Base-by-base conservation (phyloP, 495 filamentous ascomycete species). In the Hyaloscypha bicolor region DNA sequence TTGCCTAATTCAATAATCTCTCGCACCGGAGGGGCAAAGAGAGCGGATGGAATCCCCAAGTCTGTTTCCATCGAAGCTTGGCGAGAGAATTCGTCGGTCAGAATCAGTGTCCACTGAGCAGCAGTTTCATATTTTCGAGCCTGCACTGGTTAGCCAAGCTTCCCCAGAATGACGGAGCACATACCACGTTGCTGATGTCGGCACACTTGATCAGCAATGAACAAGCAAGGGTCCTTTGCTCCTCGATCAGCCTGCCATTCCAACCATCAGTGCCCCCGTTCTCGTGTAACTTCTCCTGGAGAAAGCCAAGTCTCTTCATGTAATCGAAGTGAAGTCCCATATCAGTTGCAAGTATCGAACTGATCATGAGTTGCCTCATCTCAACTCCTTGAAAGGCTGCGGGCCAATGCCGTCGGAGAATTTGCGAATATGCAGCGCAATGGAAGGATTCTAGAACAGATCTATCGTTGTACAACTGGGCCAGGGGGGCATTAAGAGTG, bases 371-470 rank as follows among this genome's bases (percentile, higher is more conserved):
- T 68, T 90, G 89, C 62, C 95, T 88, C 81, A 97, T 90, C 48
- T 88, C 86, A 51, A 80, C 80, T 69, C 93, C 87, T 69, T 85
- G 79, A 71, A 94, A 94, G 3, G 89, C 90, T 3, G 86, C 80
- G 6, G 93, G 93, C 95, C 95, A 99, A 77, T 97, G 87, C 39
- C 93, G 89, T 56, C 93, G 91, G 39, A 99, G 85, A 39, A 99
- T 97, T 74, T 98, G 95, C 2, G 93, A 97, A 74, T 94, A 99
- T 3, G 96, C 95, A 16, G 95, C 96, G 74, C 95, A 97, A 73
- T 99, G 95, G 75, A 97, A 99, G 19, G 94, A 94, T 79, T 99
- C 95, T 32, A 99, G 85, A 29, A 99, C 95, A 19, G 95, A 99
- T 68, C 90, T 91, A 76, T 99, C 95, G 76, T 98, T 99, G 79